phyloP scores from a whole-genome alignment of 805 yeast genomes.

The Isabelozyma gotoi region DNA sequence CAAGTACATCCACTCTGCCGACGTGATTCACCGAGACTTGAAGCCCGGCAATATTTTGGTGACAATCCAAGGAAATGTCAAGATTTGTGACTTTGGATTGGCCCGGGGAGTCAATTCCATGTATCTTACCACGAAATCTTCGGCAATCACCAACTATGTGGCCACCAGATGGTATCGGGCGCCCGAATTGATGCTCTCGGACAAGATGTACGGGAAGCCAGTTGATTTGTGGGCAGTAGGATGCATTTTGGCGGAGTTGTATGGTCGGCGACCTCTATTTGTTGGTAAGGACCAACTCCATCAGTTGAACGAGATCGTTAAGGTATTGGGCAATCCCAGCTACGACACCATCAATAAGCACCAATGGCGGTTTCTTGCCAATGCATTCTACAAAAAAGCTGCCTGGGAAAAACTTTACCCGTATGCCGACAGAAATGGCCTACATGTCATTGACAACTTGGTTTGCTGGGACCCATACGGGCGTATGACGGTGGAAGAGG shows the following conservation, averaged over 20 bases:
- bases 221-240: slow-evolving; percentile 96
- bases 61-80: slow-evolving; percentile 68
- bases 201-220: slow-evolving; percentile 56
- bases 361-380: slow-evolving; percentile 24
- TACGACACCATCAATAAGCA: slow-evolving; percentile 35
- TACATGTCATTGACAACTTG: slow-evolving; percentile 52
- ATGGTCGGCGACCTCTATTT: slow-evolving; percentile 77
- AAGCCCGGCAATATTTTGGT: slow-evolving; percentile 90
- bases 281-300: slow-evolving; percentile 70
- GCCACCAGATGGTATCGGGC: slow-evolving; percentile 97
- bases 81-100: slow-evolving; percentile 91
- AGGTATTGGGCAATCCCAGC: slow-evolving; percentile 72
- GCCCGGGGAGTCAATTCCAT: slow-evolving; percentile 68
- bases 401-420: slow-evolving; percentile 62
- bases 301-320: slow-evolving; percentile 68
- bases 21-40: slow-evolving; percentile 87
- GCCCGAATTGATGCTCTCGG: slow-evolving; percentile 77
- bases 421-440: slow-evolving; percentile 52
- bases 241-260: slow-evolving; percentile 83
- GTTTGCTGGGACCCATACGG: slow-evolving; percentile 62
- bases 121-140: slow-evolving; percentile 28
- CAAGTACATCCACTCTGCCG: slow-evolving; percentile 87
- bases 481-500: slow-evolving; percentile 56
- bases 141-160: slow-evolving; percentile 75
- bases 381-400: slow-evolving; percentile 21